Conservation (phyloP, 2,329 filamentous ascomycete species). For the Cytospora chrysosperma region DNA sequence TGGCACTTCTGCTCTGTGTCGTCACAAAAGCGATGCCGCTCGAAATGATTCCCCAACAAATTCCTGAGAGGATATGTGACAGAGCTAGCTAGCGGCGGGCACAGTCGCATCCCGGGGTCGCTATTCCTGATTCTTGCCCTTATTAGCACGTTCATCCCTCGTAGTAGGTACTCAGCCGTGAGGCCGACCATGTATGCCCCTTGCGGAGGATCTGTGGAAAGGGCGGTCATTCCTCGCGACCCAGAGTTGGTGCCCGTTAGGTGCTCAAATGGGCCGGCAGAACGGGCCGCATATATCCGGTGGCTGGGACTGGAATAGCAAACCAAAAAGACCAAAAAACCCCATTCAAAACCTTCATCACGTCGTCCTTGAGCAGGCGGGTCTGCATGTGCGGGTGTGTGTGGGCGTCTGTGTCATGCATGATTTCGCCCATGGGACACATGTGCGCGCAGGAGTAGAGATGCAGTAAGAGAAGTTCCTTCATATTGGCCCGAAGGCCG, state of each 20-base stretch:
- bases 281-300: constrained; percentile 5
- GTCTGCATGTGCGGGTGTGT: neutral
- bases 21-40: too few relatives aligned
- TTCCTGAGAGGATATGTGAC: neutral
- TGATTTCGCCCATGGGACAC: neutral
- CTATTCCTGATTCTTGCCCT: neutral
- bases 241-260: neutral
- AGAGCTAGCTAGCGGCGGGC: neutral
- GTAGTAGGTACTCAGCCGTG: neutral
- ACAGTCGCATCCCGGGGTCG: neutral
- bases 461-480: neutral
- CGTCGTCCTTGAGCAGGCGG: neutral
- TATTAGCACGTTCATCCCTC: neutral
- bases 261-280: constrained; percentile 3
- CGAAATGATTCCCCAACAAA: neutral
- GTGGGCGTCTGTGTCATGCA: neutral
- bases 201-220: neutral
- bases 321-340: neutral
- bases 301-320: constrained; percentile 5
- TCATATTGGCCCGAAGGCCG: constrained; percentile 7
- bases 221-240: constrained; percentile 1
- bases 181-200: neutral
- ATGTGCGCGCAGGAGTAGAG: neutral
- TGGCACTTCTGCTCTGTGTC: too few relatives aligned
- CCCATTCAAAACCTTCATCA: neutral